Percentiles rank a stretch among this genome's conserved stretches.
phyloP scores from a whole-genome alignment of 192 early-diverging fungal species.

The Hyaloraphidium curvatum region DNA sequence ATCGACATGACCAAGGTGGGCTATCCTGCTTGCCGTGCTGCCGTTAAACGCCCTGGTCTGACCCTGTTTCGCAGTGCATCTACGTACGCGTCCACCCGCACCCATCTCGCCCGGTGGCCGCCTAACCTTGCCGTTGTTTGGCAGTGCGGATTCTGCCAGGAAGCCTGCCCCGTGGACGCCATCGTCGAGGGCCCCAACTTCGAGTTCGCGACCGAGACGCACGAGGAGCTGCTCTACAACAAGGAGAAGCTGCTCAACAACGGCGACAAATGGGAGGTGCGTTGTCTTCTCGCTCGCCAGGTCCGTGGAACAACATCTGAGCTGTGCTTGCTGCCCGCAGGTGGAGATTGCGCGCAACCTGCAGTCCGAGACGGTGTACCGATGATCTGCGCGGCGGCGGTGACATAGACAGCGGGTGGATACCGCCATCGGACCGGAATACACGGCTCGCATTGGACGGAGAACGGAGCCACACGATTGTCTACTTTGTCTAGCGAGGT shows the following conservation, averaged over 20 bases:
- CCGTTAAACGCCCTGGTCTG: no score
- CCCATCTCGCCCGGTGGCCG: no score
- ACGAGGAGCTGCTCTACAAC: constrained; percentile 95
- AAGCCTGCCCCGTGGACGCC: constrained; percentile 90
- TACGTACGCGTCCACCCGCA: no score
- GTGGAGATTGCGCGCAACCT: constrained; percentile 58
- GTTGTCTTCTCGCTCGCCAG: background rate
- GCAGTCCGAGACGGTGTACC: constrained; percentile 38
- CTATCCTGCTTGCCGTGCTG: constrained; percentile 10
- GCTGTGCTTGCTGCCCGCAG: background rate
- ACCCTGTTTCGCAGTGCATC: no score
- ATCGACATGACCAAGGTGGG: constrained; percentile 99
- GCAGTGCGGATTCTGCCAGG: constrained; percentile 97
- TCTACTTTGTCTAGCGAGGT: no score
- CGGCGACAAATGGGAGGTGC: constrained; percentile 94
- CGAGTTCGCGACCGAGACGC: constrained; percentile 90
- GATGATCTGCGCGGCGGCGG: constrained; percentile 11
- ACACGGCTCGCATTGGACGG: no score
- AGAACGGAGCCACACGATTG: no score
- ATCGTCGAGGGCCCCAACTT: constrained; percentile 97
- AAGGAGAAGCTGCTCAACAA: constrained; percentile 93
- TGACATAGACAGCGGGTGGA: no score
- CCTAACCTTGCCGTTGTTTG: no score
- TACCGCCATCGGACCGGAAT: no score
- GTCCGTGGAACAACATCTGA: background rate